A percentile compares a stretch with the other conserved stretches of the same genome.
phyloP scores from a whole-genome alignment of 2,329 filamentous ascomycete genomes.

The Neoascochyta sp. region DNA sequence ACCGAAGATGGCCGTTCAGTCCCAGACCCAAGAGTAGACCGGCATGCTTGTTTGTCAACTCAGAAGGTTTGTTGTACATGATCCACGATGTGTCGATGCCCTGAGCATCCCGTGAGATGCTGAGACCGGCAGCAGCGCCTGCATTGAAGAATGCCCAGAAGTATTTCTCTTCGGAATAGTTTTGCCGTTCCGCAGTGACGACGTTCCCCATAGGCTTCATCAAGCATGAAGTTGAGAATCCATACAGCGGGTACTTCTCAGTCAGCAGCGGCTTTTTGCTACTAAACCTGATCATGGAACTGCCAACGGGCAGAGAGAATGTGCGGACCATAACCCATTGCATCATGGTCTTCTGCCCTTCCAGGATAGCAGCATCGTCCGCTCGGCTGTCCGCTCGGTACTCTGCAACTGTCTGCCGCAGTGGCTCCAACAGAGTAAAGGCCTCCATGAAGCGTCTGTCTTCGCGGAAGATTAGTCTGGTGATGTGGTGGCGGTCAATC shows the following conservation, averaged over 20 bases:
- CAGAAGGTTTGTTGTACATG: conserved; percentile 90
- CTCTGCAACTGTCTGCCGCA: conserved; percentile 73
- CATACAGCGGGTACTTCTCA: conserved; percentile 83
- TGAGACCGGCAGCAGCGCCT: conserved; percentile 85
- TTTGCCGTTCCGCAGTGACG: conserved; percentile 82
- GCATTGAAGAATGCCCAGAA: conserved; percentile 99
- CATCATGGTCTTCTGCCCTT: conserved; percentile 87
- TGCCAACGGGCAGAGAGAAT: conserved; percentile 80
- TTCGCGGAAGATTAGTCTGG: conserved; percentile 82
- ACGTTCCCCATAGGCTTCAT: conserved; percentile 91
- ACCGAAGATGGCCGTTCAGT: conserved; percentile 90
- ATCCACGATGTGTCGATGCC: conserved; percentile 99
- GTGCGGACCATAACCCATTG: conserved; percentile 83
- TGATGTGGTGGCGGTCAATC: conserved; percentile 75
- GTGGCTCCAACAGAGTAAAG: conserved; percentile 77
- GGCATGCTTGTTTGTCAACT: conserved; percentile 93
- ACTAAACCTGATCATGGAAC: conserved; percentile 83
- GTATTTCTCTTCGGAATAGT: conserved; percentile 92
- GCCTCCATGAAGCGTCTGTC: conserved; percentile 88
- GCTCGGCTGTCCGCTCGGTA: conserved; percentile 71
- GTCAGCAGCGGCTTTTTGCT: conserved; percentile 84
- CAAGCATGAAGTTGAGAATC: conserved; percentile 86
- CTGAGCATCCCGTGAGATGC: conserved; percentile 83
- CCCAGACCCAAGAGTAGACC: conserved; percentile 88
- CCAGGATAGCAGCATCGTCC: conserved; percentile 82